Base-by-base conservation (phyloP, 2,329 filamentous ascomycete genomes). In the Knufia petricola region DNA sequence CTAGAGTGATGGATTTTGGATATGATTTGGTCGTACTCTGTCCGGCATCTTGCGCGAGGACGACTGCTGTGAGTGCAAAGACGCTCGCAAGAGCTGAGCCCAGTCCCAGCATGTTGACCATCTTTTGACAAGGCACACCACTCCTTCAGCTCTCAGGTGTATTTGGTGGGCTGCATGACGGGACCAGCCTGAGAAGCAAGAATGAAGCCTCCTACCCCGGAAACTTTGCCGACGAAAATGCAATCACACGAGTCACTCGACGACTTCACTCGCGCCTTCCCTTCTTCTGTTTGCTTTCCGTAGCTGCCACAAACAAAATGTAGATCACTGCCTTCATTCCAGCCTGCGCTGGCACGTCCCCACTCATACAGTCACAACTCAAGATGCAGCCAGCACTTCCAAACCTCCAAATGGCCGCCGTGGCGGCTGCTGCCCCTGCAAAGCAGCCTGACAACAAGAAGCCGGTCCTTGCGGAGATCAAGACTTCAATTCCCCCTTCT, bases 1-100 rank as follows among this genome's bases (percentile, higher is more conserved):
- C 57, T 15, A 59, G 50, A 13, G 53, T 56, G 39, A 57, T 38
- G 8, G 56, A 56, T 30, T 54, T 54, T 15, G 56, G 52, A 19
- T 51, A 48, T 26, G 53, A 52, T 40, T 23, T 40, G n/a, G 21
- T 23, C 4, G 37, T 40, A 17, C 15, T 40, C 37, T 44, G 39
- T 20, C 17, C 44, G 17, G 32, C 13, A 10, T 23, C 8, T 28
- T 47, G 44, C 17, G 44, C 44, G 13, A 24, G 20, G 7, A 32
- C 44, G n/a, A 20, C 15, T 8, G 7, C 34, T 15, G 34, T n/a
- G 19, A 47, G 3, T 10, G 34, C 24, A 28, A 39, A 12, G 7
- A 47, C 8, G 32, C 32, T 26, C 6, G 21, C 23, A 17, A 38
- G 34, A 15, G 39, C 9, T 6, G 4, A 4, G n/a, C 21, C 20